Evolutionary conservation across 2,329 filamentous ascomycete species (phyloP), one percentile per base, ranked within the genome.

Genomic region (Ophiostoma piceae): DNA sequence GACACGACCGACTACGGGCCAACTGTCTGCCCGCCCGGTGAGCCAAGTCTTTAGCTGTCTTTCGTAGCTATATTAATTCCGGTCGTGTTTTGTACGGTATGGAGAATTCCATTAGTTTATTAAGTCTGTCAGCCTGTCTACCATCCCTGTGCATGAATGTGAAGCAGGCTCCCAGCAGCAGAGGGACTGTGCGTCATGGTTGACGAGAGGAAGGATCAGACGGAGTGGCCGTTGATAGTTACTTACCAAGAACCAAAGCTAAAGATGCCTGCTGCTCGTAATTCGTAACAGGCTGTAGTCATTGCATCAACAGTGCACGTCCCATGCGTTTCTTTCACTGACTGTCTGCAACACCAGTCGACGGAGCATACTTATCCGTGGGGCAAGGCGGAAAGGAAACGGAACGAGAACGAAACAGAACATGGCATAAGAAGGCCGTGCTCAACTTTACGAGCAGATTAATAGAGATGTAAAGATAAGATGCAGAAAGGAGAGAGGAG

Each of bases 21-120:
- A 64, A 67, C 54, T 54, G 54, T 70, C 66, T 70, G 12, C 19
- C 69, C 69, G 66, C 60, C 60, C 60, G 57, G 57, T 62, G 57
- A 62, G 26, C 57, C 26, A 62, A 62, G 32, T 6, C 26, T 11
- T 16, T 32, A 16, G 3, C 12, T 16, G 57, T 32, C 14, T 29
- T 16, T 35, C 4, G 2, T 32, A 12, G 22, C 6, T 26, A 19
- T 57, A 12, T 26, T 26, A 26, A 57, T 12, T 26, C 9, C 16
- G 22, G 43, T n/a, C 19, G 19, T 29, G 19, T n/a, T 7, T 19
- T 47, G 4, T 47, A 47, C 8, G 5, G 16, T 16, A 19, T 16
- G 43, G 51, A 57, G n/a, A 11, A 26, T 16, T 47, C 43, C 14
- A 47, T 57, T 11, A 14, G 8, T 57, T 29, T 57, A 35, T 35